These are phyloP conservation scores for Trypanosoma lewisi DNA, from an alignment of 208 protist species.

Conservation along the genomic window DNA sequence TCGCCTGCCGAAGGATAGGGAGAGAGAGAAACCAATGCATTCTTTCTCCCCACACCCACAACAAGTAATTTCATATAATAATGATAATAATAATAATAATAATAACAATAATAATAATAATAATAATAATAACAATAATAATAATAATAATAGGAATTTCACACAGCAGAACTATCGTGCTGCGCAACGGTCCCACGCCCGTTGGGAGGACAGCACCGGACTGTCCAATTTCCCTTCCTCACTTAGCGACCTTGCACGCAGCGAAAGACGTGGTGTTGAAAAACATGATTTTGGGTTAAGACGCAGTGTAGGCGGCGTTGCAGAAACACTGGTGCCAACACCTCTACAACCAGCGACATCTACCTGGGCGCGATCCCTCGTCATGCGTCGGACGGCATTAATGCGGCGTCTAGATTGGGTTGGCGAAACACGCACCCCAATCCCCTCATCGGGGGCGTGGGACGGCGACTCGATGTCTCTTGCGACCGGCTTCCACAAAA, in stretches of 20 bases:
- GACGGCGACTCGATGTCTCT: neutral
- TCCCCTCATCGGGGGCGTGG: neutral
- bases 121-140: too few species aligned
- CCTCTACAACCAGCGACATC: neutral
- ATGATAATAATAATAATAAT: too few species aligned
- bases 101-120: too few species aligned
- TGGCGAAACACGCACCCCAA: neutral
- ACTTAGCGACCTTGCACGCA: neutral
- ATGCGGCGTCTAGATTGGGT: neutral
- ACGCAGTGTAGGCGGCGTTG: neutral
- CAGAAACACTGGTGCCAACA: neutral
- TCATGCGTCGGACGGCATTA: neutral
- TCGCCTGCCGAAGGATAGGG: too few species aligned
- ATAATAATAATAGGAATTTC: too few species aligned
- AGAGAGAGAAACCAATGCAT: too few species aligned
- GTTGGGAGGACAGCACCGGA: neutral
- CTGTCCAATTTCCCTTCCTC: neutral
- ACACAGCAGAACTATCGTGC: neutral
- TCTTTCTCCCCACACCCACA: too few species aligned
- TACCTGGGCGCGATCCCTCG: neutral
- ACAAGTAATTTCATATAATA: too few species aligned
- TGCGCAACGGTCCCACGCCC: neutral
- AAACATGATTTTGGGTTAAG: neutral
- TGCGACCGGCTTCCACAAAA: neutral
- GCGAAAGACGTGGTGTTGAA: neutral